These are phyloP conservation scores for Petunia hybrid DNA, from an alignment of 305 asterid genomes.

Conservation along the genomic window DNA sequence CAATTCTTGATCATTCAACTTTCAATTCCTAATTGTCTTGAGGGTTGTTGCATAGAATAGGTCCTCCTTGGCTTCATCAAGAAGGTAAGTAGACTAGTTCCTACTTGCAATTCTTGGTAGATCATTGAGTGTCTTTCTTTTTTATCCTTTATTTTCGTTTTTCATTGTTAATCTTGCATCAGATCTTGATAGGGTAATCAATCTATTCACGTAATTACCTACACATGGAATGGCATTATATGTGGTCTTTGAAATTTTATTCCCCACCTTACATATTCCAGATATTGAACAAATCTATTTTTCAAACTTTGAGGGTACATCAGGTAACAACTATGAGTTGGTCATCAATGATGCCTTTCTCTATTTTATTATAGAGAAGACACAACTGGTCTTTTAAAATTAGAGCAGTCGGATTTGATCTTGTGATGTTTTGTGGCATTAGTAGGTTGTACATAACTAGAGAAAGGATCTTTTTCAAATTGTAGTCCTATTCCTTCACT, in stretches of 20 bases:
- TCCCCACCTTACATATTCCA: neutral
- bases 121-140: too few relatives aligned
- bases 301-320: neutral
- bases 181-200: conserved; percentile 73
- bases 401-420: neutral
- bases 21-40: too few relatives aligned
- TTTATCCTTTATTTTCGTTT: too few relatives aligned
- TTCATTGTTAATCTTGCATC: too few relatives aligned
- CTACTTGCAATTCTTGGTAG: too few relatives aligned
- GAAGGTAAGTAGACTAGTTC: too few relatives aligned
- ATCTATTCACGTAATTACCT: neutral
- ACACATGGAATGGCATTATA: neutral
- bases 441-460: neutral
- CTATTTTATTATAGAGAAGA: neutral
- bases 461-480: neutral
- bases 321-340: neutral
- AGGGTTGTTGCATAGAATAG: too few relatives aligned
- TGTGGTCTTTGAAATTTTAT: neutral
- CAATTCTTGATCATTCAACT: too few relatives aligned
- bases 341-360: neutral
- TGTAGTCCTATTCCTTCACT: neutral
- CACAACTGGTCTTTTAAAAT: neutral
- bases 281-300: neutral
- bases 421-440: neutral
- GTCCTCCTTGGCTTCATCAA: too few relatives aligned